A percentile compares a stretch with the other conserved stretches of the same genome.
Evolutionary conservation across 345 rosid species (phyloP).

Genomic region (Luvunga scandens): DNA sequence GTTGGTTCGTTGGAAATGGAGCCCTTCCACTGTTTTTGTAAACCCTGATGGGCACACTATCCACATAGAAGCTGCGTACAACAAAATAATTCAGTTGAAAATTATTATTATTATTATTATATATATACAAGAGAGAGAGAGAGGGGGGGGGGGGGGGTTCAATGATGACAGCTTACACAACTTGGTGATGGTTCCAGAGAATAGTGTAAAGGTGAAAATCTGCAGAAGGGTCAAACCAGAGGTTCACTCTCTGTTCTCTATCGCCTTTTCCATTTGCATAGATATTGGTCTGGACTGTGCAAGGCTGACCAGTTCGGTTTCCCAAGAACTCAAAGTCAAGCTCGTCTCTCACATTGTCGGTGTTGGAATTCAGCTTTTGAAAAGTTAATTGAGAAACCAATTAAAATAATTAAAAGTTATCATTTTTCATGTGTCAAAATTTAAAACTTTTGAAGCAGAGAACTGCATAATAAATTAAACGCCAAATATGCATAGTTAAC

Average conservation of each 20-base stretch:
- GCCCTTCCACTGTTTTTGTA: constrained; percentile 72
- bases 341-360: constrained; percentile 63
- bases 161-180: constrained; percentile 51
- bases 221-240: constrained; percentile 88
- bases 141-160: not conserved
- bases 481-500: not conserved
- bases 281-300: constrained; percentile 87
- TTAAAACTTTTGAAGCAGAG: not conserved
- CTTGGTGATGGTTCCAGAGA: constrained; percentile 69
- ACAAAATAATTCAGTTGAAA: not conserved
- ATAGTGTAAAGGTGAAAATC: constrained; percentile 72
- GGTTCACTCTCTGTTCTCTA: constrained; percentile 82
- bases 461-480: not conserved
- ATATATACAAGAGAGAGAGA: no score
- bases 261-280: constrained; percentile 93
- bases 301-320: constrained; percentile 82
- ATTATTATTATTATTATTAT: not conserved
- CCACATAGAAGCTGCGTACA: constrained; percentile 63
- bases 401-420: not conserved
- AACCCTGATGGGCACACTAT: constrained; percentile 80
- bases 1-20: constrained; percentile 68
- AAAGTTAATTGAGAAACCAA: not conserved
- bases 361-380: constrained; percentile 77
- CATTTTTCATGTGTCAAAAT: not conserved
- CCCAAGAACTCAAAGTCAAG: constrained; percentile 94